Percentiles rank a stretch among this genome's conserved stretches.
Evolutionary conservation across 108 stramenopile genomes (phyloP).

Genomic region (Ochromonas danica): DNA sequence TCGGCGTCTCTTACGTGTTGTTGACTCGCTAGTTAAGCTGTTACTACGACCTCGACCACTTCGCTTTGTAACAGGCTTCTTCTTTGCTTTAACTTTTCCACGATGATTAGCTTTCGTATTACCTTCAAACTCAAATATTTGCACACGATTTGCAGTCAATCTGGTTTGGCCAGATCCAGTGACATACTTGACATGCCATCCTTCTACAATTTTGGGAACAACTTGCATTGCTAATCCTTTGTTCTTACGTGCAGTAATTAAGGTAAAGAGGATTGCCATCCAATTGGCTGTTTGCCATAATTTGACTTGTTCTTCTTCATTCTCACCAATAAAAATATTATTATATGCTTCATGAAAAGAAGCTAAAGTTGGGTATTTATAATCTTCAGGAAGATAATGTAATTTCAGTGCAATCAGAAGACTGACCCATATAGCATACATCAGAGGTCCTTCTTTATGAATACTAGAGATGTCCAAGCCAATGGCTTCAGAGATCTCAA

Average conservation of each 20-base stretch:
- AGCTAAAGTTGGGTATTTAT: conserved; percentile 10
- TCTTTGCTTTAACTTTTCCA: not conserved
- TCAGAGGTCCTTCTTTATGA: not conserved
- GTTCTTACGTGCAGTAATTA: conserved; percentile 28
- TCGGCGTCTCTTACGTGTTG: no score
- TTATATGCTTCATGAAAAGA: not conserved
- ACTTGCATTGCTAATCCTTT: conserved; percentile 29
- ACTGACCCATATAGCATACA: not conserved
- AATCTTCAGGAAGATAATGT: not conserved
- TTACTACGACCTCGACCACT: no score
- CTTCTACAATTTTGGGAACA: conserved; percentile 24
- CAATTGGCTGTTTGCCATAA: conserved; percentile 34
- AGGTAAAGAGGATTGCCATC: conserved; percentile 24
- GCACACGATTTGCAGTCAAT: conserved; percentile 25
- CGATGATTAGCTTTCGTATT: conserved; percentile 22
- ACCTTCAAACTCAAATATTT: conserved; percentile 23
- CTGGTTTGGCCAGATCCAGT: conserved; percentile 34
- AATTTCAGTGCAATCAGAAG: not conserved
- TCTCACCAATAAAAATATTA: not conserved
- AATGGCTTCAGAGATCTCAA: not conserved
- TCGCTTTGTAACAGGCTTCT: not conserved
- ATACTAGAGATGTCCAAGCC: not conserved
- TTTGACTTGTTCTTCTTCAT: conserved; percentile 12
- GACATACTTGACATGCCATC: conserved; percentile 7
- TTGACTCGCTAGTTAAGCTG: no score